phyloP scores from a whole-genome alignment of 2,329 filamentous ascomycete species.

The Daldinia sp. region DNA sequence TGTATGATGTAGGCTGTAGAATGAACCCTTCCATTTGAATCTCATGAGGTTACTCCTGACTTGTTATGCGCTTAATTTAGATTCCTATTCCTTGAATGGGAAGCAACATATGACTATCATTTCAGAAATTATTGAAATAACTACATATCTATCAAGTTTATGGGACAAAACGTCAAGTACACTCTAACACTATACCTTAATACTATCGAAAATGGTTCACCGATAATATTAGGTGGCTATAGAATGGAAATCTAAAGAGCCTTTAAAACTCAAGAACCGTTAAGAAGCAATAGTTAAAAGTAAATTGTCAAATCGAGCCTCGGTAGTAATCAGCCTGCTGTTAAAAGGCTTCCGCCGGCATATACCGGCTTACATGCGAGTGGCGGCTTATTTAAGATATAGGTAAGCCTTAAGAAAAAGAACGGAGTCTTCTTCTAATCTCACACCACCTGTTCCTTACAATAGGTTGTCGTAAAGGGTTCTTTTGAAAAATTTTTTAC shows the following conservation, averaged over 20 bases:
- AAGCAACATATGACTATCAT: no score
- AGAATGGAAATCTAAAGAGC: not conserved
- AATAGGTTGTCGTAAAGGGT: not conserved
- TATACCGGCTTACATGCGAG: not conserved
- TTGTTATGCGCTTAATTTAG: no score
- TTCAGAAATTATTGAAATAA: no score
- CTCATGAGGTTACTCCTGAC: no score
- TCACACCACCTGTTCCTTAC: not conserved
- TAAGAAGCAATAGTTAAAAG: not conserved
- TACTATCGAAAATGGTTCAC: not conserved
- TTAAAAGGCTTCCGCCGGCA: not conserved
- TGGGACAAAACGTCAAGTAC: no score
- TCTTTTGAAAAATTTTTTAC: not conserved
- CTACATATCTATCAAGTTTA: no score
- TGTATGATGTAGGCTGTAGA: no score
- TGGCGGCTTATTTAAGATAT: conserved; percentile 4
- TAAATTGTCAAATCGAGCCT: not conserved
- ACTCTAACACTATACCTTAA: no score
- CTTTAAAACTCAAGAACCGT: not conserved
- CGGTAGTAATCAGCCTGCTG: not conserved
- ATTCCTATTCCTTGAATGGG: no score
- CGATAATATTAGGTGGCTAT: not conserved
- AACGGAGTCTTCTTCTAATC: not conserved
- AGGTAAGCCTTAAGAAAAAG: conserved; percentile 1
- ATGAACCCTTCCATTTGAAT: no score